Percentiles rank a stretch among this genome's conserved stretches.
Conservation (phyloP, 2,329 filamentous ascomycete genomes). For the Thelonectria blattea region DNA sequence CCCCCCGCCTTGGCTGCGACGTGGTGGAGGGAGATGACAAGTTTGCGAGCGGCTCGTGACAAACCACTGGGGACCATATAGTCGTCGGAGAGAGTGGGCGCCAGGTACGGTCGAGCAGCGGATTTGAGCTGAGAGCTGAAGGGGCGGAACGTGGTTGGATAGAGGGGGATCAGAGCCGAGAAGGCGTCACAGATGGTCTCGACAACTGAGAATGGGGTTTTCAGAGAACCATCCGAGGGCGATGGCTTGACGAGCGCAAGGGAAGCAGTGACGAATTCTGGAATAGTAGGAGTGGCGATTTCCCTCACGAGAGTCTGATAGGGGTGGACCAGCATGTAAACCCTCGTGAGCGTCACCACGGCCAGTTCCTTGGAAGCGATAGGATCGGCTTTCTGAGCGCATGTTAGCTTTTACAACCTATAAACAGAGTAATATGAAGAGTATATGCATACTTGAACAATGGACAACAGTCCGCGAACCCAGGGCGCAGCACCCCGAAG, state of each 20-base stretch:
- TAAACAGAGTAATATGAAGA: neutral
- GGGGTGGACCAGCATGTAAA: slow-evolving; percentile 82
- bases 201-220: slow-evolving; percentile 56
- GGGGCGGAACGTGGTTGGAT: slow-evolving; percentile 83
- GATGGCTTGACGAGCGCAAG: slow-evolving; percentile 67
- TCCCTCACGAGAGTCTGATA: slow-evolving; percentile 86
- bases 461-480: slow-evolving; percentile 75
- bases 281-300: slow-evolving; percentile 82
- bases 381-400: slow-evolving; percentile 74
- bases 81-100: slow-evolving; percentile 64
- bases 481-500: slow-evolving; percentile 76
- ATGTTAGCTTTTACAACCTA: slow-evolving; percentile 26
- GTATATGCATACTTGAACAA: slow-evolving; percentile 67
- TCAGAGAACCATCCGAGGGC: slow-evolving; percentile 35
- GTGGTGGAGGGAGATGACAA: slow-evolving; percentile 76
- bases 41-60: slow-evolving; percentile 62
- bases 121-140: slow-evolving; percentile 72
- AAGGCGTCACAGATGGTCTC: slow-evolving; percentile 76
- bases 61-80: slow-evolving; percentile 58
- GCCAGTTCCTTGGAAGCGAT: slow-evolving; percentile 76
- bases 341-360: slow-evolving; percentile 78
- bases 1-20: slow-evolving; percentile 82
- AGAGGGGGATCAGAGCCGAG: slow-evolving; percentile 73
- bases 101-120: slow-evolving; percentile 65
- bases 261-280: slow-evolving; percentile 75